Base-by-base conservation (phyloP, 192 early-diverging fungal species). In the Pilaira anomala region DNA sequence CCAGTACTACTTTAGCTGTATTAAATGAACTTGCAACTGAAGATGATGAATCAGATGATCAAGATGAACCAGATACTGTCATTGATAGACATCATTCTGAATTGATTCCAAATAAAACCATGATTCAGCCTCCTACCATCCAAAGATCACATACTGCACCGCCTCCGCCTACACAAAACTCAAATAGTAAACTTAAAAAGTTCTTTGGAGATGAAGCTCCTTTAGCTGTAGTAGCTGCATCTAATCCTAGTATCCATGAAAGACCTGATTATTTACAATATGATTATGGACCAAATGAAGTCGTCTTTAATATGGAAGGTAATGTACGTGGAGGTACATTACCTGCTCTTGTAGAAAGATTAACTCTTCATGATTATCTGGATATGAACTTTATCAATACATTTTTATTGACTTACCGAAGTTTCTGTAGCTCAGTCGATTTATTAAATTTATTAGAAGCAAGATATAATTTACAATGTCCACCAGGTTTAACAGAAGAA, bases 341-440 rank as follows among this genome's bases (percentile, higher is more conserved):
- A 22, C 52, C 71, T 2, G 90, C 89, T n/a, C 74, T 94, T 3
- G 79, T 94, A 11, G 91, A 93, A 72, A 77, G 90, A 2, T 74
- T 94, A 44, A 93, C 91, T 1, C 72, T 91, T 6, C 92, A 94
- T 55, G 92, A 94, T 63, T 70, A 52, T 30, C 53, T 69, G 19
- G 94, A 68, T 51, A 66, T 62, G 73, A 86, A 86, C 66, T 96
- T 91, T 78, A 84, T 85, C 52, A 83, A 83, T 24, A 90, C 93
- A 0, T 95, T 98, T 81, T 71, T 98, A 58, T 73, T 98, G 33
- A 93, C 96, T 1, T 98, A 95, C 72, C 90, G 91, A 28, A 91
- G 91, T 5, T 96, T 97, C 50, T 87, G 87, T 2, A 87, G 82
- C 2, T 88, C 93, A 7, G 76, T 75, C 16, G 91, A 91, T 65